Evolutionary conservation across 176 grass and related monocot species (phyloP).

Genomic region (Rhynchospora pubera): DNA sequence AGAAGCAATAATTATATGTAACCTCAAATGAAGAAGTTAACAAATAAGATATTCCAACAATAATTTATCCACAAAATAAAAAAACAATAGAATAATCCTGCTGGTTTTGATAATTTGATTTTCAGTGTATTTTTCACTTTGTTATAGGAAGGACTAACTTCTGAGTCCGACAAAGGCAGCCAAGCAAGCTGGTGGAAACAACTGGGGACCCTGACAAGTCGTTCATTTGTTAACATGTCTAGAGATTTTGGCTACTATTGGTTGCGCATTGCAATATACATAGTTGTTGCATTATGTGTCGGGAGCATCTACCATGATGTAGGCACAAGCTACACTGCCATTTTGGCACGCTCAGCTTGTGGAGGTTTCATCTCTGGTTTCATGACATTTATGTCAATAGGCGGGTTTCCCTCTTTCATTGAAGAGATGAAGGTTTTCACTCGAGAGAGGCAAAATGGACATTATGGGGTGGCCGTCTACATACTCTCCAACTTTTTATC

Average conservation of each 20-base stretch:
- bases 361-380: constrained; percentile 83
- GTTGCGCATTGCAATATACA: constrained; percentile 35
- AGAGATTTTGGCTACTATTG: constrained; percentile 48
- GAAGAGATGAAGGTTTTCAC: constrained; percentile 98
- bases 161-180: constrained; percentile 60
- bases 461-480: constrained; percentile 81
- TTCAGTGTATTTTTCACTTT: background rate
- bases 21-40: background rate
- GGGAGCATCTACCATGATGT: constrained; percentile 66
- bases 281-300: constrained; percentile 25
- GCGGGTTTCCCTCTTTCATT: constrained; percentile 94
- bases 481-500: constrained; percentile 96
- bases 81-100: background rate
- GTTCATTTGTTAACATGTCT: constrained; percentile 39
- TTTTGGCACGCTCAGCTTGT: constrained; percentile 68
- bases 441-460: constrained; percentile 67
- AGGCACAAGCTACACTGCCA: constrained; percentile 60
- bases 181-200: constrained; percentile 89
- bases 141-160: constrained; percentile 54
- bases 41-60: background rate
- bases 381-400: constrained; percentile 99
- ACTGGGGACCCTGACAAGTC: constrained; percentile 39
- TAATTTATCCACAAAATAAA: background rate
- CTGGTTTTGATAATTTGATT: background rate
- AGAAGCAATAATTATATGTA: background rate